phyloP scores from a whole-genome alignment of 805 yeast species.

The Kuraishia borneana region DNA sequence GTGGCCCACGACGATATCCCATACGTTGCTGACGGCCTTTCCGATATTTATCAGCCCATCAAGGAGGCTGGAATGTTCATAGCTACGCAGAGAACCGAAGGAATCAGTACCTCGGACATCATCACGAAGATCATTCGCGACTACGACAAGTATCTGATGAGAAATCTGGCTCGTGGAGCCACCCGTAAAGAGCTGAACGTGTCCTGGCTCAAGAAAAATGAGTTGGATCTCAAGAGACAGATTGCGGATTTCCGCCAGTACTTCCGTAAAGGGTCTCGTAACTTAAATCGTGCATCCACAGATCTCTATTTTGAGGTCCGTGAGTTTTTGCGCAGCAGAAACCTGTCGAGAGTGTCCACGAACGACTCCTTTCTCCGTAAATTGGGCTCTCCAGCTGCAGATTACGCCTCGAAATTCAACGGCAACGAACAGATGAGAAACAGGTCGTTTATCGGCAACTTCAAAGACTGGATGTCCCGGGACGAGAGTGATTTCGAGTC shows the following conservation, averaged over 20 bases:
- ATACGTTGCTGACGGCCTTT: conserved; percentile 79
- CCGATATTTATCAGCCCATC: conserved; percentile 88
- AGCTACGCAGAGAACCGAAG: conserved; percentile 94
- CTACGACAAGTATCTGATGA: conserved; percentile 91
- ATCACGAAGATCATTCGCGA: conserved; percentile 92
- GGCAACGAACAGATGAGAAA: conserved; percentile 34
- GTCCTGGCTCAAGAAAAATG: conserved; percentile 95
- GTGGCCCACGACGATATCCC: conserved; percentile 98
- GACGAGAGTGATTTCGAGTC: not conserved
- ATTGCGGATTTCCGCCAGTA: conserved; percentile 79
- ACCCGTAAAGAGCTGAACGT: conserved; percentile 93
- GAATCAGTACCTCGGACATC: conserved; percentile 90
- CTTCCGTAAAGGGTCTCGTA: conserved; percentile 66
- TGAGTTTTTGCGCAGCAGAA: conserved; percentile 43
- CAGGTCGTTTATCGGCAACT: conserved; percentile 14
- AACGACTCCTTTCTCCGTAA: conserved; percentile 4
- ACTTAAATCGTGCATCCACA: conserved; percentile 59
- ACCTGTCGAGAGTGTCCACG: conserved; percentile 1
- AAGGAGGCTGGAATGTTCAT: conserved; percentile 85
- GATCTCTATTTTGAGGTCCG: conserved; percentile 81
- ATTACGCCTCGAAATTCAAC: conserved; percentile 52
- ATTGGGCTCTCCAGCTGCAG: conserved; percentile 47
- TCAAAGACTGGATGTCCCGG: conserved; percentile 14
- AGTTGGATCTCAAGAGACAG: conserved; percentile 86
- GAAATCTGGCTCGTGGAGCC: conserved; percentile 96